Evolutionary conservation across 495 filamentous ascomycete species (phyloP).

Genomic region (Podospora australis): DNA sequence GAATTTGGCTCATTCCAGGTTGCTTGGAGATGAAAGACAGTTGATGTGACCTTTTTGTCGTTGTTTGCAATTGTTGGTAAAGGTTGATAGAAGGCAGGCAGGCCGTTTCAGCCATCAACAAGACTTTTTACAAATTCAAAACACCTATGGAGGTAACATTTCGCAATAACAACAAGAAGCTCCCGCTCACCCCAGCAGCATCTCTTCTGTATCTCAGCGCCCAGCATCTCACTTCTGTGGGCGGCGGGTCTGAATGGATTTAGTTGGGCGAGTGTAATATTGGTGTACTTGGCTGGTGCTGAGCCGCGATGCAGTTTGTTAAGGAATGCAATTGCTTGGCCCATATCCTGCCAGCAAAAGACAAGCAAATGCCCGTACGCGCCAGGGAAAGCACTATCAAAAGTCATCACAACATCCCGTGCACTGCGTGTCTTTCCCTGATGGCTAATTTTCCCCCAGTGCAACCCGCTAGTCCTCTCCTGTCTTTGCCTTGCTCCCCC

Average conservation of each 20-base stretch:
- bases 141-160: not conserved
- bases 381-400: slow-evolving; percentile 8
- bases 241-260: slow-evolving; percentile 22
- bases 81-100: too few relatives aligned
- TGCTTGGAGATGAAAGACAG: too few relatives aligned
- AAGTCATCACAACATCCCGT: slow-evolving; percentile 8
- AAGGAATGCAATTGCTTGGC: slow-evolving; percentile 4
- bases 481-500: slow-evolving; percentile 22
- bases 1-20: too few relatives aligned
- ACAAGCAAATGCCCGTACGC: not conserved
- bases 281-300: slow-evolving; percentile 11
- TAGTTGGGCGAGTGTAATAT: slow-evolving; percentile 2
- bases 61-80: too few relatives aligned
- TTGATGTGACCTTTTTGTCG: too few relatives aligned
- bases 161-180: not conserved
- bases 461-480: slow-evolving; percentile 27
- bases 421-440: slow-evolving; percentile 12
- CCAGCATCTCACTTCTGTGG: not conserved
- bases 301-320: slow-evolving; percentile 19
- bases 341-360: not conserved
- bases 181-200: not conserved
- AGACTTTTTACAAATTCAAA: too few relatives aligned
- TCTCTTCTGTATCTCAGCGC: not conserved
- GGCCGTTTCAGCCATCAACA: too few relatives aligned
- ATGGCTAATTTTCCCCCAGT: slow-evolving; percentile 34